Evolutionary conservation across 1,284 basidiomycete species (phyloP).

Genomic region (Termitomyces sp.): DNA sequence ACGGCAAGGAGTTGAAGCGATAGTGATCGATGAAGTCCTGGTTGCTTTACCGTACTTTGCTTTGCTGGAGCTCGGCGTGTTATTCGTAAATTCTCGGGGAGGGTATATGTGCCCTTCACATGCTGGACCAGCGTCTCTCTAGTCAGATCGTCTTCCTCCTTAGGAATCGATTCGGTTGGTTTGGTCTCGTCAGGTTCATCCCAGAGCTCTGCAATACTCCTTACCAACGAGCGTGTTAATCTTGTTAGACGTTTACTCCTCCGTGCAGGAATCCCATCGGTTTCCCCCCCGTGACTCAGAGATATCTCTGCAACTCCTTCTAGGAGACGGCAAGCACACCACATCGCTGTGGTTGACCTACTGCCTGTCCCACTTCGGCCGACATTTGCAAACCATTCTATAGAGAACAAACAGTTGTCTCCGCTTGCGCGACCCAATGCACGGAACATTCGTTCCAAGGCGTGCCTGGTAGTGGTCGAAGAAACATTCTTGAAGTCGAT

Average conservation of each 20-base stretch:
- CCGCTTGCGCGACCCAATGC: slow-evolving; percentile 68
- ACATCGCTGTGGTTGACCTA: slow-evolving; percentile 69
- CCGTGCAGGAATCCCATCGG: slow-evolving; percentile 18
- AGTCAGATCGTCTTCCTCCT: slow-evolving; percentile 24
- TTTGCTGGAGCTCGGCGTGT: slow-evolving; percentile 23
- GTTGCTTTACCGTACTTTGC: slow-evolving; percentile 31
- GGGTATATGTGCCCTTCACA: slow-evolving; percentile 45
- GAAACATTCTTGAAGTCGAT: slow-evolving; percentile 58
- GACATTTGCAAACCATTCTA: slow-evolving; percentile 77
- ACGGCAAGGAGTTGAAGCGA: slow-evolving; percentile 70
- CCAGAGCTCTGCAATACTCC: slow-evolving; percentile 66
- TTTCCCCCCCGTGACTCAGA: slow-evolving; percentile 29
- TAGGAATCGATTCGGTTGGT: slow-evolving; percentile 18
- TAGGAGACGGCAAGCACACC: slow-evolving; percentile 73
- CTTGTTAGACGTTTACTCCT: slow-evolving; percentile 55
- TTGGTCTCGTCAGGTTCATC: slow-evolving; percentile 39
- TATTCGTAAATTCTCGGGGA: slow-evolving; percentile 42
- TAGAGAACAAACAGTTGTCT: slow-evolving; percentile 64
- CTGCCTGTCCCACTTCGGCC: slow-evolving; percentile 43
- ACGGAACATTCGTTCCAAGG: slow-evolving; percentile 67
- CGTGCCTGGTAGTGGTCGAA: slow-evolving; percentile 48
- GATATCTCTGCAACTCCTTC: slow-evolving; percentile 60
- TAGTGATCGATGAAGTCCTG: slow-evolving; percentile 53
- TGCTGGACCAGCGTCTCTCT: slow-evolving; percentile 39
- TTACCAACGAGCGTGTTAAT: slow-evolving; percentile 57